phyloP scores from a whole-genome alignment of 345 rosid genomes.

The Jatropha curcas region DNA sequence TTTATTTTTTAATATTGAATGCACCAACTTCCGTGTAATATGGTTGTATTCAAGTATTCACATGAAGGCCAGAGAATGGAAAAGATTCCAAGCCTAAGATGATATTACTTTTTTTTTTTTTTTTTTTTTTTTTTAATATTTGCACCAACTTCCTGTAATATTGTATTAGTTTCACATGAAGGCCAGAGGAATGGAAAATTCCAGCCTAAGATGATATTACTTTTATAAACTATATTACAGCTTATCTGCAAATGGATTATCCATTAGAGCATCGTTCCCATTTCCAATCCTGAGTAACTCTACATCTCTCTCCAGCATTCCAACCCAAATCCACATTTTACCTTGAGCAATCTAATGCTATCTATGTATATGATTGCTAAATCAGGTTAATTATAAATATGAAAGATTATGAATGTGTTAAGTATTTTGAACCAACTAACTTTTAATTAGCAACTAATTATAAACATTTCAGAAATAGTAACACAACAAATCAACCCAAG shows the following conservation, averaged over 20 bases:
- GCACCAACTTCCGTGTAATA: too few species aligned
- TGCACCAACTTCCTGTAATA: background rate
- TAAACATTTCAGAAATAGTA: background rate
- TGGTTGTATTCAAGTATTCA: too few species aligned
- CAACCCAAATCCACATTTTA: background rate
- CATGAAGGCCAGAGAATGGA: too few species aligned
- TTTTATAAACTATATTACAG: background rate
- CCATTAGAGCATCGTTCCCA: background rate
- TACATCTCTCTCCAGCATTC: background rate
- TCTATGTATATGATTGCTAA: background rate
- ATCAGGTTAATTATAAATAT: background rate
- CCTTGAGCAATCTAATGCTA: background rate
- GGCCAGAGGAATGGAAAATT: background rate
- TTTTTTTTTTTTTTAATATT: too few species aligned
- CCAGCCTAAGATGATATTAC: background rate
- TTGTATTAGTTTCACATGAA: background rate
- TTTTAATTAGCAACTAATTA: background rate
- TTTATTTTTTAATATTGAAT: too few species aligned
- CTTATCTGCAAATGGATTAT: slow-evolving; percentile 6
- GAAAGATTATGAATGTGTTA: background rate
- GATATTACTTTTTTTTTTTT: background rate
- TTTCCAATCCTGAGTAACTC: background rate
- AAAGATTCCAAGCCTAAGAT: background rate
- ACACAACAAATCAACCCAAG: background rate
- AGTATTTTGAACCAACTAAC: background rate